Base-by-base conservation (phyloP, 2,329 filamentous ascomycete genomes). In the Lecanicillium sp. region DNA sequence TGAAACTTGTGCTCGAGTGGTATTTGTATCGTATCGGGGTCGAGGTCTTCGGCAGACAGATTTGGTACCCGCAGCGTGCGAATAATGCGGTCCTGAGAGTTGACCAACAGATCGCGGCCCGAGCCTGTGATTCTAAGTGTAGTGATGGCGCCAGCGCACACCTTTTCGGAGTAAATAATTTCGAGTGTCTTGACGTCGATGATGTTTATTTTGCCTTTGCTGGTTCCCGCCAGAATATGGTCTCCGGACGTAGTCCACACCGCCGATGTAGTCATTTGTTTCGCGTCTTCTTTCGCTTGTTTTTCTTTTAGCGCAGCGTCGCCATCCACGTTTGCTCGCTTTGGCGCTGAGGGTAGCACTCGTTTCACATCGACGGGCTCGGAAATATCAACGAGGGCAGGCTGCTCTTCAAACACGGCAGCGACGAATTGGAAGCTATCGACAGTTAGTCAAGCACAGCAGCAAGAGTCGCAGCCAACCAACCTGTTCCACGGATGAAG, bases 1-100 rank as follows among this genome's bases (percentile, higher is more conserved):
- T 97, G 90, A 59, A 97, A 98, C 62, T 96, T 97, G 70, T 98
- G 93, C 67, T 98, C 91, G 11, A 96, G 81, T 33, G 93, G 87
- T 33, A 98, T 74, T 58, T 91, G 85, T 59, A 98, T 85, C 23
- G 86, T 91, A 58, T 94, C 86, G 17, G 86, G 80, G 55, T 95
- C 87, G 36, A 95, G 76, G 58, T 86, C 79, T 12, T 78, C 70
- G 2, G 72, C 74, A 10, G 79, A 75, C 32, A 86, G 75, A 59
- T 96, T 87, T 1, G 94, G 93, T 55, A 98, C 77, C 53, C 89
- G 81, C 56, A 98, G 85, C 1, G 93, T 96, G 52, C 94, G 82
- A 61, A 98, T 95, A 52, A 97, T 91, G 46, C 93, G 84, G 66
- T 98, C 93, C 57, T 90, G 90, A 42, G 89, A 88, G 66, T 98